Percentiles rank a stretch among this genome's conserved stretches.
phyloP scores from a whole-genome alignment of 148 eudicot genomes.

The Cornus controversa region DNA sequence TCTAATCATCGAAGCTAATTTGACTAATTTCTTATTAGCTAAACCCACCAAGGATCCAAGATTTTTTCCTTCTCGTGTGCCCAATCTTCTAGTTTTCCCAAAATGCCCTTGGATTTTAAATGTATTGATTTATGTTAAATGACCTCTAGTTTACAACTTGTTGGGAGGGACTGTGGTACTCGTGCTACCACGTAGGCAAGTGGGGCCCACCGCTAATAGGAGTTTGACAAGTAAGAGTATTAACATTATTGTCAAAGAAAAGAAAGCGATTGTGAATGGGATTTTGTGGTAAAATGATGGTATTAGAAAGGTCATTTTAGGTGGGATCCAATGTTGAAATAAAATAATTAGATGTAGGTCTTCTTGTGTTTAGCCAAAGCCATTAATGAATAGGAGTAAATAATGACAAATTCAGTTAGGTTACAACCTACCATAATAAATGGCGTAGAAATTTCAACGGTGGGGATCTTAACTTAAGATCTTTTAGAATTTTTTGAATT shows the following conservation, averaged over 20 bases:
- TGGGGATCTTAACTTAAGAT: slow-evolving; percentile 1
- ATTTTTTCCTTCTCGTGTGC: background rate
- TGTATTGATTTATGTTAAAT: background rate
- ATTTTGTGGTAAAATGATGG: background rate
- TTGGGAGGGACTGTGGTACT: slow-evolving; percentile 45
- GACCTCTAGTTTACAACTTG: slow-evolving; percentile 11
- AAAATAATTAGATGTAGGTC: slow-evolving; percentile 45
- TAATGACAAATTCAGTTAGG: slow-evolving; percentile 76
- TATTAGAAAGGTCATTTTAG: slow-evolving; percentile 3
- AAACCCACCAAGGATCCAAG: slow-evolving; percentile 11
- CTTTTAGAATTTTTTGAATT: background rate
- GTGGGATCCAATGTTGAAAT: slow-evolving; percentile 51
- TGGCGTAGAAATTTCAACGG: slow-evolving; percentile 22
- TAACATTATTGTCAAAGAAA: background rate
- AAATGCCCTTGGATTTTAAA: slow-evolving; percentile 11
- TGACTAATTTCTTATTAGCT: background rate
- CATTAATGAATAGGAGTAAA: slow-evolving; percentile 70
- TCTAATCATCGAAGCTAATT: slow-evolving; percentile 22
- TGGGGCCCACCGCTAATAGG: slow-evolving; percentile 21
- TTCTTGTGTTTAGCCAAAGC: slow-evolving; percentile 59
- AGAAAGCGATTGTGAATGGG: background rate
- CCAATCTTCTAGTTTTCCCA: background rate
- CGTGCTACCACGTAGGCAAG: slow-evolving; percentile 48
- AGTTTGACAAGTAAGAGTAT: background rate
- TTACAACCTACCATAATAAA: slow-evolving; percentile 72